Base-by-base conservation (phyloP, 331 rosid genomes). In the Phaseolus coccineus region DNA sequence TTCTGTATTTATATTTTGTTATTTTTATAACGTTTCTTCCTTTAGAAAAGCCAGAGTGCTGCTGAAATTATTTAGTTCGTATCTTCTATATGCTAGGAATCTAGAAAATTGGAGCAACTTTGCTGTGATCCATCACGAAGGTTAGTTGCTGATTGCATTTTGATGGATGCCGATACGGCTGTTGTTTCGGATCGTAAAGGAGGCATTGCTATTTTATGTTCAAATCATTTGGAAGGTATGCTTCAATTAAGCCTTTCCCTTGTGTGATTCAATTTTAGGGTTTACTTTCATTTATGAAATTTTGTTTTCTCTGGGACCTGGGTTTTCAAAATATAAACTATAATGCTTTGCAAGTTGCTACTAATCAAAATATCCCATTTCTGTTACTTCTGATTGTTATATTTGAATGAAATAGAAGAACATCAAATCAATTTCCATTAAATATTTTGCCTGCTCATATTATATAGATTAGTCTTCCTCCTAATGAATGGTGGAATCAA, bases 101-200 rank as follows among this genome's bases (percentile, higher is more conserved):
- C 88, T 73, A 88, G 77, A 85, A 95, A 87, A 77, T 82, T 95
- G 88, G 93, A 88, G 85, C 99, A 86, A 84, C 89, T 91, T 83
- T 88, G 85, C 66, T 87, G 86, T 85, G 99, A 95, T 71, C 99
- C 94, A 58, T 91, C 87, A 25, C 87, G 58, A 82, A 93, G 99
- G 87, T 22, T 95, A 87, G 97, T 95, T 81, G 99, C 97, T 77
- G 96, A 92, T 87, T 95, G 97, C 87, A 79, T 87, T 87, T 96
- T 92, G 72, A 84, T 89, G 92, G 97, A 95, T 85, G 77, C 84
- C 42, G 86, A 93, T 73, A 92, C 96, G 0, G 97, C 97, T 76
- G 87, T 92, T 83, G 99, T 95, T 84, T 92, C 99, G 7, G 99
- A 95, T 85, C 97, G 97, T n/a, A 91, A 90, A 88, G 99, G 99